phyloP scores from a whole-genome alignment of 176 grass and related monocot genomes.

The Olyra latifolia region DNA sequence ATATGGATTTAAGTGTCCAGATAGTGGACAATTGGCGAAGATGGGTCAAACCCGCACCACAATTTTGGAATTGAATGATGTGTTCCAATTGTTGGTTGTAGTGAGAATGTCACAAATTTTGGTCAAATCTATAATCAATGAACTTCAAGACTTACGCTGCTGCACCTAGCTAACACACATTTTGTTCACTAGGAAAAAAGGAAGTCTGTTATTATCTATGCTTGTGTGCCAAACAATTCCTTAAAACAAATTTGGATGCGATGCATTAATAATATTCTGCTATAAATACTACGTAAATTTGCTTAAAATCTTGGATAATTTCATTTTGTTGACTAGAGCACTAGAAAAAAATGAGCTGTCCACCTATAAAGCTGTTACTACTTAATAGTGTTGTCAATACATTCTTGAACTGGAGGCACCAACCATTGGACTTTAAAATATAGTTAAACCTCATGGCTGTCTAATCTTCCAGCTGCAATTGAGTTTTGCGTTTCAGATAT shows the following conservation, averaged over 20 bases:
- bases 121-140: not conserved
- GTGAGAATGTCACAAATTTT: not conserved
- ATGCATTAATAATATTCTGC: not conserved
- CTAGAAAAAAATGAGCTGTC: not conserved
- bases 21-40: too few relatives aligned
- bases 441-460: not conserved
- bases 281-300: not conserved
- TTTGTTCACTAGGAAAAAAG: not conserved
- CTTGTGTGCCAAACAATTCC: not conserved
- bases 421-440: not conserved
- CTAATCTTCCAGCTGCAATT: not conserved
- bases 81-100: not conserved
- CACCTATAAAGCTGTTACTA: not conserved
- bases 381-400: not conserved
- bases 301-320: not conserved
- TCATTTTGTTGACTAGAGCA: not conserved
- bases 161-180: not conserved
- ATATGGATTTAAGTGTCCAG: too few relatives aligned
- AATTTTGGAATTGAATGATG: constrained; percentile 8
- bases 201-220: not conserved
- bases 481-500: not conserved
- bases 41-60: not conserved
- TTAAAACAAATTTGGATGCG: not conserved
- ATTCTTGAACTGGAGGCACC: not conserved
- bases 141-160: not conserved